phyloP scores from a whole-genome alignment of 2,329 filamentous ascomycete genomes.

The Claviceps sp. region DNA sequence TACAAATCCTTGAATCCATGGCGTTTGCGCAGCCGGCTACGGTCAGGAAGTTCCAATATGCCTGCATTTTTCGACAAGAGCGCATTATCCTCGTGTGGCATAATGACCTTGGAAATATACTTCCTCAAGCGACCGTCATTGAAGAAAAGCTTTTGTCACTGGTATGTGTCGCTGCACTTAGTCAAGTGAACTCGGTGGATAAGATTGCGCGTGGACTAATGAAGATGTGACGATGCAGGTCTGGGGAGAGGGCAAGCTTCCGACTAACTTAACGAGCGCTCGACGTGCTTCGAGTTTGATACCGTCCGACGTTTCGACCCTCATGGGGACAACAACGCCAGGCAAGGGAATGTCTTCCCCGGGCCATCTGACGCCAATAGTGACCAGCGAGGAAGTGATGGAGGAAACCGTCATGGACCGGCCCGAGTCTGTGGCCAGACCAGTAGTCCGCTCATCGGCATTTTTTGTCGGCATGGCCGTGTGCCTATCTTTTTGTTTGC shows the following conservation, averaged over 20 bases:
- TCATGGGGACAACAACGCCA: slow-evolving; percentile 9
- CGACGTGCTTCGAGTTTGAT: slow-evolving; percentile 7
- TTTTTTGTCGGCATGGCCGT: slow-evolving; percentile 25
- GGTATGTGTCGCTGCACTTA: slow-evolving; percentile 2
- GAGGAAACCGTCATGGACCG: slow-evolving; percentile 13
- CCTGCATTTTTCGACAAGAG: slow-evolving; percentile 28
- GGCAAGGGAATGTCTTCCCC: slow-evolving; percentile 9
- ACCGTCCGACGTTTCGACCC: slow-evolving; percentile 8
- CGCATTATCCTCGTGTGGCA: slow-evolving; percentile 29
- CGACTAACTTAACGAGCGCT: slow-evolving; percentile 9
- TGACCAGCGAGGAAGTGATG: slow-evolving; percentile 13
- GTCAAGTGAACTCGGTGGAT: not conserved
- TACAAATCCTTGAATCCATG: slow-evolving; percentile 32
- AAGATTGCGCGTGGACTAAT: not conserved
- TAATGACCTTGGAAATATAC: slow-evolving; percentile 25
- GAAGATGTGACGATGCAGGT: slow-evolving; percentile 8
- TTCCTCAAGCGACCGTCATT: slow-evolving; percentile 22
- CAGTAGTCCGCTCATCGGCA: slow-evolving; percentile 22
- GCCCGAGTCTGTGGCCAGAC: slow-evolving; percentile 27
- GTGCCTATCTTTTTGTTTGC: slow-evolving; percentile 22
- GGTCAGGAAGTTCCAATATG: slow-evolving; percentile 29
- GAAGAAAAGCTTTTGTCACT: slow-evolving; percentile 20
- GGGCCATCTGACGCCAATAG: slow-evolving; percentile 3
- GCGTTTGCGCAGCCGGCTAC: slow-evolving; percentile 22
- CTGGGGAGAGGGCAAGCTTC: slow-evolving; percentile 12